These are phyloP conservation scores for Camellia sinensis DNA, from an alignment of 148 eudicot species.

Conservation along the genomic window DNA sequence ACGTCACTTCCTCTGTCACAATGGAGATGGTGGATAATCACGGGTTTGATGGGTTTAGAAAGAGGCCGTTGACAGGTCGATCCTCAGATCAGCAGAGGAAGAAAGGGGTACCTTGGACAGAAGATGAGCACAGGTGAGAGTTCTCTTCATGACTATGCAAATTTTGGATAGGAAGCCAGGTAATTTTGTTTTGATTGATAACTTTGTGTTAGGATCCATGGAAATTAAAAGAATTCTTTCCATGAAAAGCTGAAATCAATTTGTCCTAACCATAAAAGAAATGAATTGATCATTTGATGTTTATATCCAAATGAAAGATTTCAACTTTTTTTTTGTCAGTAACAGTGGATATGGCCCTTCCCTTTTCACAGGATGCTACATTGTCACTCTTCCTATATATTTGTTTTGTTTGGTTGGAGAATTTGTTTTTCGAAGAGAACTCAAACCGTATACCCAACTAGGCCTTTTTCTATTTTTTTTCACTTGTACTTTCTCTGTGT, in stretches of 20 bases:
- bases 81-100: constrained; percentile 68
- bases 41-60: constrained; percentile 38
- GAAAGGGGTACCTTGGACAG: constrained; percentile 95
- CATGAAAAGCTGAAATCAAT: neutral
- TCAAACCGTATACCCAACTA: neutral
- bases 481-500: too few species aligned
- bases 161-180: neutral
- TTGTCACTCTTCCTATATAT: neutral
- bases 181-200: too few species aligned
- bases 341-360: neutral
- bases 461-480: neutral
- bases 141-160: neutral
- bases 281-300: neutral
- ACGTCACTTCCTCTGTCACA: constrained; percentile 51
- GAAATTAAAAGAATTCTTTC: too few species aligned
- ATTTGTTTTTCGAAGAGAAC: too few species aligned
- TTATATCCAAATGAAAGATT: neutral
- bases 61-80: constrained; percentile 35
- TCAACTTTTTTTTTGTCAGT: neutral
- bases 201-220: too few species aligned
- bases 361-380: neutral
- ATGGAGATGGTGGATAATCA: constrained; percentile 49
- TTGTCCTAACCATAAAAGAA: neutral
- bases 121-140: constrained; percentile 81
- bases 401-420: neutral